Evolutionary conservation across 306 rosid species (phyloP).

Genomic region (Cicer yamashitae): DNA sequence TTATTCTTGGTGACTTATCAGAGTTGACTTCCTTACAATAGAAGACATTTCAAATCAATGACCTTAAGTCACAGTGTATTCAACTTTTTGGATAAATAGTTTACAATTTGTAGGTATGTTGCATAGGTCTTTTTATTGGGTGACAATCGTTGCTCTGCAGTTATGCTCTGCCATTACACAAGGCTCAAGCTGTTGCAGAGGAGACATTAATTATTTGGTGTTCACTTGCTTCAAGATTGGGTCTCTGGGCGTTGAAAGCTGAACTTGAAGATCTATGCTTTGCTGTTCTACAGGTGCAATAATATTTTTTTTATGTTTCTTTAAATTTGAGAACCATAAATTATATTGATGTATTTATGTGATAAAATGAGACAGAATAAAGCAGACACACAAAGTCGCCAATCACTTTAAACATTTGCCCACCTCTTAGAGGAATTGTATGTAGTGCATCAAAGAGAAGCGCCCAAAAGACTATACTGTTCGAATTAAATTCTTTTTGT

Average conservation of each 20-base stretch:
- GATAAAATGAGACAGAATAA: constrained; percentile 22
- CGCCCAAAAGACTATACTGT: constrained; percentile 20
- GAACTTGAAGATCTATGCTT: constrained; percentile 95
- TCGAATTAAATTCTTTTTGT: constrained; percentile 15
- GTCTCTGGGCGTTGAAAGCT: constrained; percentile 95
- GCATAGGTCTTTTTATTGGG: constrained; percentile 32
- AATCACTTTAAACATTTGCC: constrained; percentile 4
- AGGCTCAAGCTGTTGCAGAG: constrained; percentile 95
- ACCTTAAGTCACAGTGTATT: constrained; percentile 18
- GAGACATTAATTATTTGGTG: constrained; percentile 97
- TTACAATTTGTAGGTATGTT: constrained; percentile 35
- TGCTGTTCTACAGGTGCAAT: constrained; percentile 87
- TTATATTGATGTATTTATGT: constrained; percentile 36
- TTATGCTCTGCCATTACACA: constrained; percentile 75
- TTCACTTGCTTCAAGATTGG: constrained; percentile 95
- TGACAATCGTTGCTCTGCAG: constrained; percentile 56
- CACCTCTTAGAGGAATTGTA: constrained; percentile 24
- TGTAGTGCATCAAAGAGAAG: constrained; percentile 20
- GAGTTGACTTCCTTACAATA: constrained; percentile 13
- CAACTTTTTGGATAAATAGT: constrained; percentile 39
- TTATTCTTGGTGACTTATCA: constrained; percentile 18
- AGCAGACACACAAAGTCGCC: constrained; percentile 27
- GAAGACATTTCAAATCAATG: constrained; percentile 24
- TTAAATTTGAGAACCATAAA: constrained; percentile 28
- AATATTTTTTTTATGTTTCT: constrained; percentile 41